Evolutionary conservation across 2,329 filamentous ascomycete genomes (phyloP), one percentile per base, ranked within the genome.

Genomic region (Colletotrichum camelliae): DNA sequence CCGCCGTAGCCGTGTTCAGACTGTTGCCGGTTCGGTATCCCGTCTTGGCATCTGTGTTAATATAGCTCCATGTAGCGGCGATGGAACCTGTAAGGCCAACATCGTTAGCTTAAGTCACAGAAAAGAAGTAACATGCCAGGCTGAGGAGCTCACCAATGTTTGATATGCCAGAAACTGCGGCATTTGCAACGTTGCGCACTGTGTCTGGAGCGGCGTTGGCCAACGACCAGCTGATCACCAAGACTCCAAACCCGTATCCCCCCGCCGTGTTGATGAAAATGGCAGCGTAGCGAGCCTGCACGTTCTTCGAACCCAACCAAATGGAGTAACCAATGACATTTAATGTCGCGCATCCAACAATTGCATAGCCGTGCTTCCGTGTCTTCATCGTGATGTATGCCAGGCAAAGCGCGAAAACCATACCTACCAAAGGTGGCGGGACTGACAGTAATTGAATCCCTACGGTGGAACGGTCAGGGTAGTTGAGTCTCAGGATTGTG

Each of bases 401-500:
- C 12, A 82, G 78, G 13, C 43, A 52, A 2, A 82, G 75, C 4
- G 77, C 80, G 48, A 81, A 79, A 1, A 77, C 70, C 77, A 80
- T 78, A 21, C 79, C 80, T 1, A 80, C 77, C 21, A 81, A 31
- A 1, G 80, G 79, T 9, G 80, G 80, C 3, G 80, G 77, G 18
- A 77, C 79, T 5, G 79, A 80, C 6, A 81, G 70, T 12, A 81
- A 77, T 71, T 81, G 80, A 31, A 81, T 81, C 58, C 80, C 74
- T 2, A 80, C 74, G 1, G 78, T 78, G 4, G 79, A 78, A 16
- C 74, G 79, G 24, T 75, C 78, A 7, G 80, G 80, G 43, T 80
- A 81, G 72, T 81, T 81, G 31, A 80, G 78, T 37, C 83, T 83
- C 68, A 94, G 90, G 70, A 94, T 94, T 1, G 92, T 93, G 0